Evolutionary conservation across 2,329 filamentous ascomycete genomes (phyloP).

Genomic region (Arthrobotrys iridis): DNA sequence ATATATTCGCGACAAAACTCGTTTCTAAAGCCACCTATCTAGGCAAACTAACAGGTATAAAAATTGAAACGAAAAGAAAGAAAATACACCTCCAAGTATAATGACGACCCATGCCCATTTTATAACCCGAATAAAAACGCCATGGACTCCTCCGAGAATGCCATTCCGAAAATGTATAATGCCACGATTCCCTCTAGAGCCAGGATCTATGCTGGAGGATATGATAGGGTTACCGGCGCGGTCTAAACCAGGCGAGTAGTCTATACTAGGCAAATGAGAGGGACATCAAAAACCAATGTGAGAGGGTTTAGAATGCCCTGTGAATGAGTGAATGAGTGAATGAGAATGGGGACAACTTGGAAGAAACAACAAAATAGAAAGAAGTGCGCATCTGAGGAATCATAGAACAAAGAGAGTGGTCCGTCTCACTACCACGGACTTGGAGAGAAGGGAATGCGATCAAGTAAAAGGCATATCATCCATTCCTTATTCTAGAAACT

Average conservation of each 20-base stretch:
- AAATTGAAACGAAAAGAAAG: background rate
- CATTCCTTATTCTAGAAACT: conserved; percentile 34
- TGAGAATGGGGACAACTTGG: background rate
- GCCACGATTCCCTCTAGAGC: conserved; percentile 34
- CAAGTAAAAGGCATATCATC: conserved; percentile 36
- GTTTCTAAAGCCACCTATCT: background rate
- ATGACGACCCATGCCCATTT: conserved; percentile 3
- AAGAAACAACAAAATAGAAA: background rate
- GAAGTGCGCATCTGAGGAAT: conserved; percentile 47
- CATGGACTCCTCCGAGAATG: conserved; percentile 51
- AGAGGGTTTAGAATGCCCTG: background rate
- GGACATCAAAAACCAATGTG: background rate
- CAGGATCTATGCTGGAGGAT: conserved; percentile 46
- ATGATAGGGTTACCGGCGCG: conserved; percentile 36
- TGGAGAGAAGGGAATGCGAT: conserved; percentile 44
- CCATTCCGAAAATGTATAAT: conserved; percentile 39
- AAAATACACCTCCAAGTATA: conserved; percentile 23
- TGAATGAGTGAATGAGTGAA: background rate
- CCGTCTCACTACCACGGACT: conserved; percentile 44
- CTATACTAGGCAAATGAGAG: conserved; percentile 19
- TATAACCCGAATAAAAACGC: conserved; percentile 34
- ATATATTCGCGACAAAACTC: background rate
- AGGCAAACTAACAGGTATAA: background rate
- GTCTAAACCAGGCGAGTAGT: conserved; percentile 17
- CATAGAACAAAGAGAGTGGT: conserved; percentile 41